A percentile compares a stretch with the other conserved stretches of the same genome.
These are phyloP conservation scores for Barbatosphaeria neglecta DNA, from an alignment of 495 filamentous ascomycete genomes.

Conservation along the genomic window DNA sequence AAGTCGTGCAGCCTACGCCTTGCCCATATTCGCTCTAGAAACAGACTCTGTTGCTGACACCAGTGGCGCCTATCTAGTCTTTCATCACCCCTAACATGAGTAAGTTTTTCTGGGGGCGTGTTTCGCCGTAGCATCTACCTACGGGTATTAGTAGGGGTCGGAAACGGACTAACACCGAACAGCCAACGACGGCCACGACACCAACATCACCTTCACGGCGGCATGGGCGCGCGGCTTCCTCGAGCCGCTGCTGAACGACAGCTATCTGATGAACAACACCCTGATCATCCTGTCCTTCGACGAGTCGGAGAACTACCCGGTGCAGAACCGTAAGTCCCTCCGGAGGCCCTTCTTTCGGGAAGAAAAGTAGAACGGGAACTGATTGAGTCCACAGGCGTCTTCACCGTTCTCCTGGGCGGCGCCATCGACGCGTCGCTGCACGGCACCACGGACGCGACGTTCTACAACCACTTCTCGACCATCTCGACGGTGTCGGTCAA, in stretches of 20 bases:
- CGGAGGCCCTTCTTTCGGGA: neutral
- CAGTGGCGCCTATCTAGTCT: constrained; percentile 11
- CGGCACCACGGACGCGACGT: constrained; percentile 51
- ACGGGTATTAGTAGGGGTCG: neutral
- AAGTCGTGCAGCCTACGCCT: neutral
- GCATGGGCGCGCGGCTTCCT: constrained; percentile 49
- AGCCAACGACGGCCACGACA: constrained; percentile 52
- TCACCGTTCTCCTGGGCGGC: constrained; percentile 53
- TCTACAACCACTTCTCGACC: constrained; percentile 62
- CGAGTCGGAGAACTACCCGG: constrained; percentile 46
- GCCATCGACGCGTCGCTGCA: constrained; percentile 45
- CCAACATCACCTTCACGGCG: constrained; percentile 47
- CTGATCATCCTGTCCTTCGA: constrained; percentile 60
- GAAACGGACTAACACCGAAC: constrained; percentile 15
- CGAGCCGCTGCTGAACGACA: constrained; percentile 47
- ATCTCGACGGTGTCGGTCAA: constrained; percentile 55
- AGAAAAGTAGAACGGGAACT: neutral
- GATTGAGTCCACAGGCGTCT: constrained; percentile 19
- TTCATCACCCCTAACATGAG: constrained; percentile 57
- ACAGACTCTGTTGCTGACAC: no score
- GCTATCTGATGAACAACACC: constrained; percentile 57
- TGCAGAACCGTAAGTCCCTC: constrained; percentile 28
- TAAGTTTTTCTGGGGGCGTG: no score
- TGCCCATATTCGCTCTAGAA: no score
- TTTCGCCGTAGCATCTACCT: no score